Evolutionary conservation across 495 filamentous ascomycete genomes (phyloP).

Genomic region (Penicillium subrubescens): DNA sequence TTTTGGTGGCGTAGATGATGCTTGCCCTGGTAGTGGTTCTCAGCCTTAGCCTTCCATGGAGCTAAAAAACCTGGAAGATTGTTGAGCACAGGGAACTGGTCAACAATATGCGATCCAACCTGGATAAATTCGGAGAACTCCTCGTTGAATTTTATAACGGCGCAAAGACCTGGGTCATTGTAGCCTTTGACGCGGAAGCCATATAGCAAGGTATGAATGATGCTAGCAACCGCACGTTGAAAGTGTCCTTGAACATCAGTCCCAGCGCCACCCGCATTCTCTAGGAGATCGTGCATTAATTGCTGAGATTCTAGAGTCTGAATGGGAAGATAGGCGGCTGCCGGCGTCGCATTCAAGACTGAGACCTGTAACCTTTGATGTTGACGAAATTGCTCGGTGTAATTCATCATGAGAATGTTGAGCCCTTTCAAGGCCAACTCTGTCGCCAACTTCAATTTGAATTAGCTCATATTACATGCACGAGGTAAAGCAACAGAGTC

Average conservation of each 20-base stretch:
- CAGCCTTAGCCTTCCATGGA: conserved; percentile 25
- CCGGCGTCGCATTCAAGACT: conserved; percentile 20
- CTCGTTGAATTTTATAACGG: conserved; percentile 20
- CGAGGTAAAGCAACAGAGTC: not conserved
- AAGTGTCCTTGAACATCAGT: conserved; percentile 9
- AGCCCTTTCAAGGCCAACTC: conserved; percentile 22
- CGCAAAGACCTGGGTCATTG: conserved; percentile 15
- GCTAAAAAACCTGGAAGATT: conserved; percentile 23
- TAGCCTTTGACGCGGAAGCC: conserved; percentile 21
- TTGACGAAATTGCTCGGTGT: conserved; percentile 23
- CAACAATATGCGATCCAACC: conserved; percentile 20
- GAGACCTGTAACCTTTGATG: conserved; percentile 24
- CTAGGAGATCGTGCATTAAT: not conserved
- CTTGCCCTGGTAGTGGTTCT: conserved; percentile 21
- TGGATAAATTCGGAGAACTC: conserved; percentile 22
- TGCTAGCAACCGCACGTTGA: conserved; percentile 18
- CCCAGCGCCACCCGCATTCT: not conserved
- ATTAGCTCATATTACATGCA: not conserved
- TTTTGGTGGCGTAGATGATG: conserved; percentile 6
- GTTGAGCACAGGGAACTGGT: conserved; percentile 27
- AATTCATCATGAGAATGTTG: conserved; percentile 27
- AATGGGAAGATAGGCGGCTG: conserved; percentile 22
- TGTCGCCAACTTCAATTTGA: conserved; percentile 17
- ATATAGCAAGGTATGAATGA: conserved; percentile 24
- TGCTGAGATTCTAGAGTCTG: conserved; percentile 14